Evolutionary conservation across 805 yeast genomes (phyloP).

Genomic region (Zygoascus biomembranicola): DNA sequence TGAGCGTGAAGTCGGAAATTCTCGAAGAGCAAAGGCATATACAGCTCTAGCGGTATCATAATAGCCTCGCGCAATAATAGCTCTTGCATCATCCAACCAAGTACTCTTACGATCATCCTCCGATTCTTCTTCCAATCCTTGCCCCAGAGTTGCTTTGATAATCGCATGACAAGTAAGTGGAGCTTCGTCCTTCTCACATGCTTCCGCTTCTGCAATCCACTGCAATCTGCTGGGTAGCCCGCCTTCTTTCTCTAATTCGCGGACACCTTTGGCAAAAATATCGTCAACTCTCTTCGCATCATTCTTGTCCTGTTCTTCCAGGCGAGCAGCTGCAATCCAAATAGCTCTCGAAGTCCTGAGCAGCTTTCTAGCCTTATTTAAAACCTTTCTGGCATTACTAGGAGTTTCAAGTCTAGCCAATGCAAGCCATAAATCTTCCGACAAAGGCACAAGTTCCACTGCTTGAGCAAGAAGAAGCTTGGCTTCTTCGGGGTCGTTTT

Average conservation of each 20-base stretch:
- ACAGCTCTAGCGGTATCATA: conserved; percentile 39
- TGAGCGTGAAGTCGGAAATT: conserved; percentile 35
- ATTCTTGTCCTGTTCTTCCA: conserved; percentile 50
- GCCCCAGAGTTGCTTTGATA: conserved; percentile 34
- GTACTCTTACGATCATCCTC: conserved; percentile 23
- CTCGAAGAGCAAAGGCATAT: conserved; percentile 38
- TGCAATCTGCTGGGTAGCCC: conserved; percentile 29
- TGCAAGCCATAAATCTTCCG: conserved; percentile 59
- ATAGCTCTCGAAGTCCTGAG: conserved; percentile 42
- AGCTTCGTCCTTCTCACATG: conserved; percentile 42
- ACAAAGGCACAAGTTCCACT: conserved; percentile 54
- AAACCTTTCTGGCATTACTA: conserved; percentile 42
- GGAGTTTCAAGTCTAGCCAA: conserved; percentile 39
- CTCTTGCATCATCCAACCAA: conserved; percentile 34
- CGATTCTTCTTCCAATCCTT: conserved; percentile 24
- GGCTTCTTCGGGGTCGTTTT: conserved; percentile 42
- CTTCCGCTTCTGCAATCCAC: conserved; percentile 53
- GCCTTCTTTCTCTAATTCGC: conserved; percentile 33
- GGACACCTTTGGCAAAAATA: conserved; percentile 42
- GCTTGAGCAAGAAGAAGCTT: conserved; percentile 54
- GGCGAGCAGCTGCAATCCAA: conserved; percentile 62
- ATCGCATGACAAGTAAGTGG: conserved; percentile 46
- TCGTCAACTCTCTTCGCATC: conserved; percentile 32
- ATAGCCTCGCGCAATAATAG: conserved; percentile 20
- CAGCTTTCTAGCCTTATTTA: conserved; percentile 53